Conservation (phyloP, 2,329 filamentous ascomycete genomes). For the Apiospora pterosperma region DNA sequence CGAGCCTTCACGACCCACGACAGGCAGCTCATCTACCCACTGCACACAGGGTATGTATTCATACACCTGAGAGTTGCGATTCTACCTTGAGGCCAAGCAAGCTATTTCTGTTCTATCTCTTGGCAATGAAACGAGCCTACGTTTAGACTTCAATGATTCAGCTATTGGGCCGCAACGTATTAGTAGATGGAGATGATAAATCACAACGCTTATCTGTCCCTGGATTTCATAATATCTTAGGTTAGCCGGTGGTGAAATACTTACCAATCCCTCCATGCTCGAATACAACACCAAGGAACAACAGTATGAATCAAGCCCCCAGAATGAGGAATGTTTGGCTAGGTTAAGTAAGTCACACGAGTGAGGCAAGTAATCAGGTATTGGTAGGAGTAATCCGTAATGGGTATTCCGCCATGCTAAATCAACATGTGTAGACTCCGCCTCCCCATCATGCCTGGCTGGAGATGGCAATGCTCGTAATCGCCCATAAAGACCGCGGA, state of each 20-base stretch:
- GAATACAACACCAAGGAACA: neutral
- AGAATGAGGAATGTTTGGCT: neutral
- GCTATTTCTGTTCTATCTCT: neutral
- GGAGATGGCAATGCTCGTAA: neutral
- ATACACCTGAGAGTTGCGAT: too few species aligned
- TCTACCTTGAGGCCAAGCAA: neutral
- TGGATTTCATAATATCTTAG: neutral
- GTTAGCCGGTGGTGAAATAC: neutral
- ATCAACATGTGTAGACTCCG: neutral
- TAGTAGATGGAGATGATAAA: neutral
- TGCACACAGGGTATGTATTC: too few species aligned
- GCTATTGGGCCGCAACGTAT: neutral
- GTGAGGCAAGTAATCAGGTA: neutral
- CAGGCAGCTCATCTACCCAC: neutral
- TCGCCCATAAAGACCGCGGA: constrained; percentile 17
- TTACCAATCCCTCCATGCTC: neutral
- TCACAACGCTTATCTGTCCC: neutral
- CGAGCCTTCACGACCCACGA: neutral
- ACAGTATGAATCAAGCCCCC: neutral
- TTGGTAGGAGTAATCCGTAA: too few species aligned
- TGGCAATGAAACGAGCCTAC: neutral
- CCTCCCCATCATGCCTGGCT: neutral
- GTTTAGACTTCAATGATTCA: neutral
- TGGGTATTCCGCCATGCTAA: neutral
- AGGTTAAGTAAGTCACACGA: neutral